A percentile compares a stretch with the other conserved stretches of the same genome.
phyloP scores from a whole-genome alignment of 768 basidiomycete genomes.

The Scleroderma citrinum region DNA sequence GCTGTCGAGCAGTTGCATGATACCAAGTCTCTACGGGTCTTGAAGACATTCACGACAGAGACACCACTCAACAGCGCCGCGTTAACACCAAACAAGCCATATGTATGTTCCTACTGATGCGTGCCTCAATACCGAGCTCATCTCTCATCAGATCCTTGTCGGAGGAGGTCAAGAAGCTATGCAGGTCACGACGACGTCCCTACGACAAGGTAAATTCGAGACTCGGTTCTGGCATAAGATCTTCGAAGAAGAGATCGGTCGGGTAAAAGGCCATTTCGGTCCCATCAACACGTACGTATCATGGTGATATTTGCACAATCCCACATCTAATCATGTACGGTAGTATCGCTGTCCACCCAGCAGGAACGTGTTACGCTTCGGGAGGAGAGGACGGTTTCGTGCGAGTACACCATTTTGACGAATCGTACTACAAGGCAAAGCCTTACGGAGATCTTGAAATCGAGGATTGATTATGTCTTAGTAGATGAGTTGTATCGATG shows the following conservation, averaged over 20 bases:
- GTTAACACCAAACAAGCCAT: slow-evolving; percentile 77
- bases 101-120: slow-evolving; percentile 41
- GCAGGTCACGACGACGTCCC: slow-evolving; percentile 91
- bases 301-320: neutral
- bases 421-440: slow-evolving; percentile 86
- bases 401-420: slow-evolving; percentile 89
- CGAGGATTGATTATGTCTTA: slow-evolving; percentile 39
- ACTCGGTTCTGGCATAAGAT: slow-evolving; percentile 97
- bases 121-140: neutral
- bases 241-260: slow-evolving; percentile 94
- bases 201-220: slow-evolving; percentile 96
- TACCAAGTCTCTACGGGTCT: slow-evolving; percentile 78
- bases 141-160: slow-evolving; percentile 57
- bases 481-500: slow-evolving; percentile 6
- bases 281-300: slow-evolving; percentile 87
- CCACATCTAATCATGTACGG: slow-evolving; percentile 6
- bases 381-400: slow-evolving; percentile 97
- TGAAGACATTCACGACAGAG: slow-evolving; percentile 92
- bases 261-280: slow-evolving; percentile 96
- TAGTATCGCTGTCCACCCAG: slow-evolving; percentile 90
- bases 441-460: slow-evolving; percentile 89
- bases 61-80: slow-evolving; percentile 95
- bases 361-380: slow-evolving; percentile 83
- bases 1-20: slow-evolving; percentile 63
- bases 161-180: slow-evolving; percentile 99